These are phyloP conservation scores for Physcomitrellopsis africana DNA, from an alignment of 225 moss, liverwort and hornwort genomes.

Conservation along the genomic window DNA sequence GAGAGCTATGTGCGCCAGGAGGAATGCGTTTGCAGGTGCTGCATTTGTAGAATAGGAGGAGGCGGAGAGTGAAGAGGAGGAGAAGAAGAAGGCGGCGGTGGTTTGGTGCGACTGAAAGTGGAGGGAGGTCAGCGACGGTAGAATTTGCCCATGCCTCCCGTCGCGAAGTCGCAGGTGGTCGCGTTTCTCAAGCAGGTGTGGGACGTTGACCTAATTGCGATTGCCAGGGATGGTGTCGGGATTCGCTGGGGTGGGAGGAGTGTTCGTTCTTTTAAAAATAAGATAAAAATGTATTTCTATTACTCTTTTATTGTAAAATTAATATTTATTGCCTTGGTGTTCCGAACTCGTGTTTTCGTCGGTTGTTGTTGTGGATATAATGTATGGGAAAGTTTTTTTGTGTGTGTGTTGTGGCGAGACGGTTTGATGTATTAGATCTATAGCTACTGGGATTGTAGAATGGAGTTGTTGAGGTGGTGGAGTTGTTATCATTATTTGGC, in stretches of 20 bases:
- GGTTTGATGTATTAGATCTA: slow-evolving; percentile 4
- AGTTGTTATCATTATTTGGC: not conserved
- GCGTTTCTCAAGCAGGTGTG: slow-evolving; percentile 45
- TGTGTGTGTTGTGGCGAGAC: not conserved
- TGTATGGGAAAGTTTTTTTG: not conserved
- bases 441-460: not conserved
- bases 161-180: slow-evolving; percentile 35
- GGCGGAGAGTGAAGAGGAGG: not conserved
- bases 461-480: not conserved
- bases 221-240: not conserved
- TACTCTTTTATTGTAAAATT: too few relatives aligned
- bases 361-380: not conserved
- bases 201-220: slow-evolving; percentile 30
- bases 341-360: not conserved
- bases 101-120: not conserved
- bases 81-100: too few relatives aligned
- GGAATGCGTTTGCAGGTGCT: not conserved
- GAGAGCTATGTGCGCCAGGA: not conserved
- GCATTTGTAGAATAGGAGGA: slow-evolving; percentile 7
- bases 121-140: too few relatives aligned
- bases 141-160: slow-evolving; percentile 41
- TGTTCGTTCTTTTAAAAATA: too few relatives aligned
- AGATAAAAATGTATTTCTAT: too few relatives aligned
- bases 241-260: not conserved
- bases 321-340: too few relatives aligned